A percentile compares a stretch with the other conserved stretches of the same genome.
Evolutionary conservation across 495 filamentous ascomycete genomes (phyloP).

Genomic region (Lindgomyces ingoldianus): DNA sequence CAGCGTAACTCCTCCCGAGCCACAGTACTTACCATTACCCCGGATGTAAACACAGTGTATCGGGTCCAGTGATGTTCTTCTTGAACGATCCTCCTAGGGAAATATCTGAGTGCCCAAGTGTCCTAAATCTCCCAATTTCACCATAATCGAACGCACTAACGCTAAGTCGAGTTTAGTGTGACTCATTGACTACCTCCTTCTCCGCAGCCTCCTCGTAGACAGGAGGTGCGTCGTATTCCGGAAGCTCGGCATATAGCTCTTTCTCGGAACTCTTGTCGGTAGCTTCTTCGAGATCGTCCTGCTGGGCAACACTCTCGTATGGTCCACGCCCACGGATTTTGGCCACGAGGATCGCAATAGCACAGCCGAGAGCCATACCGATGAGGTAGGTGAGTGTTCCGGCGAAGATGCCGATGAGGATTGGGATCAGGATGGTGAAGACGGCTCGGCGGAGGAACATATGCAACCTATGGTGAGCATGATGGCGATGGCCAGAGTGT

Average conservation of each 20-base stretch:
- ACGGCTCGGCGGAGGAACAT: slow-evolving; percentile 33
- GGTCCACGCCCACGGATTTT: slow-evolving; percentile 31
- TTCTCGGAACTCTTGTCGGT: slow-evolving; percentile 21
- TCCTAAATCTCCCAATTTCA: not conserved
- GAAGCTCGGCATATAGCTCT: slow-evolving; percentile 31
- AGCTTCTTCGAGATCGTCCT: slow-evolving; percentile 21
- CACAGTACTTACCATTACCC: not conserved
- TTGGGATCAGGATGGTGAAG: slow-evolving; percentile 35
- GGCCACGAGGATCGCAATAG: slow-evolving; percentile 33
- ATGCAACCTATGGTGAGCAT: slow-evolving; percentile 25
- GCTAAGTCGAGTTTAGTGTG: not conserved
- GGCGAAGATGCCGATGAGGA: slow-evolving; percentile 40
- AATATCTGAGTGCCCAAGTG: too few species aligned
- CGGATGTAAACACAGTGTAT: not conserved
- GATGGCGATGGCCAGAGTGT: slow-evolving; percentile 30
- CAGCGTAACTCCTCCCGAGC: not conserved
- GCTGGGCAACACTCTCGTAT: slow-evolving; percentile 25
- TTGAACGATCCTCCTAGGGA: not conserved
- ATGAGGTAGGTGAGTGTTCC: slow-evolving; percentile 38
- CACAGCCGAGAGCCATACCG: slow-evolving; percentile 38
- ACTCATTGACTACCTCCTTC: slow-evolving; percentile 37
- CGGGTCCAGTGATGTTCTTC: not conserved
- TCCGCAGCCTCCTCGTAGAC: slow-evolving; percentile 37
- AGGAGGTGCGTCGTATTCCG: slow-evolving; percentile 35
- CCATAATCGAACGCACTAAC: not conserved